Conservation (phyloP, 768 basidiomycete genomes). For the Hygrophorus pudorinus region DNA sequence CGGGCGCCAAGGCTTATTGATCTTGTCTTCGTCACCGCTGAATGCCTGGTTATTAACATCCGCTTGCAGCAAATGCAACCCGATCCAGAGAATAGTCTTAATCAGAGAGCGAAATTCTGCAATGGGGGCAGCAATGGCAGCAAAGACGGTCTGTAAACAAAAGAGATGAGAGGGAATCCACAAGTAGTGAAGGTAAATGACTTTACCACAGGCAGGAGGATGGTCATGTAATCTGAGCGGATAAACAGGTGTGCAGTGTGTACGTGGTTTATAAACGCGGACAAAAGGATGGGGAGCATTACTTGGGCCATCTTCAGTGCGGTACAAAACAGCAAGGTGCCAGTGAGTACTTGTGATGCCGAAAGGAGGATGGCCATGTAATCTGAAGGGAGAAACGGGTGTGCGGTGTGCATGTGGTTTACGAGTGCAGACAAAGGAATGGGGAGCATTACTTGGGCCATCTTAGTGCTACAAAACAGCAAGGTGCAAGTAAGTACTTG, state of each 20-base stretch:
- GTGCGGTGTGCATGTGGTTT: slow-evolving; percentile 7
- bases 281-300: not conserved
- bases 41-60: slow-evolving; percentile 23
- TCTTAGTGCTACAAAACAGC: no score
- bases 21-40: slow-evolving; percentile 16
- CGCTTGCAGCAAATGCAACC: slow-evolving; percentile 23
- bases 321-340: no score
- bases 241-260: slow-evolving; percentile 28
- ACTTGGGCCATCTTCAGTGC: no score
- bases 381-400: slow-evolving; percentile 37
- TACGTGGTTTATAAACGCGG: not conserved
- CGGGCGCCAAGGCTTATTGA: slow-evolving; percentile 27
- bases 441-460: not conserved
- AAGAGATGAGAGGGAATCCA: not conserved
- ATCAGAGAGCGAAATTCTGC: not conserved
- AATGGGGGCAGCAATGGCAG: not conserved
- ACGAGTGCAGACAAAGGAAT: not conserved
- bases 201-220: slow-evolving; percentile 36
- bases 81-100: slow-evolving; percentile 15
- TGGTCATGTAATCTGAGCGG: slow-evolving; percentile 36
- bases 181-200: no score
- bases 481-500: no score
- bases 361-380: slow-evolving; percentile 35
- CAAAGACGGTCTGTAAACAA: not conserved
- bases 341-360: no score